Evolutionary conservation across 345 rosid genomes (phyloP).

Genomic region (Sonneratia alba): DNA sequence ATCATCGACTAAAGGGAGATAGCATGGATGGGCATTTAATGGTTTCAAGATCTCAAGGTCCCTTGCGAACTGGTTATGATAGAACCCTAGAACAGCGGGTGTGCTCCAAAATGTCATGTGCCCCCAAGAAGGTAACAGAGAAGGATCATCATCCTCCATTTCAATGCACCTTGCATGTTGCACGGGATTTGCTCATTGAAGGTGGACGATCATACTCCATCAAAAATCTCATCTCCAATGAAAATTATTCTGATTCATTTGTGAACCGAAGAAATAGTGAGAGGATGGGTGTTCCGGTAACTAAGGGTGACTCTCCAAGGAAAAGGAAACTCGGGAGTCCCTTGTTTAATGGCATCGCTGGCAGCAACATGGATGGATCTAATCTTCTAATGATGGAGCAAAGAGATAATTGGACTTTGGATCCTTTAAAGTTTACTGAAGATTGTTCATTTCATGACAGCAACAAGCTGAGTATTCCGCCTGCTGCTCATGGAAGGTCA

Average conservation of each 20-base stretch:
- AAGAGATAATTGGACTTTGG: constrained; percentile 14
- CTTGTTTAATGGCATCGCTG: neutral
- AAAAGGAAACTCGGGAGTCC: constrained; percentile 30
- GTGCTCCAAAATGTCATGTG: constrained; percentile 48
- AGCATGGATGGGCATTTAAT: constrained; percentile 19
- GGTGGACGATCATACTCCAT: constrained; percentile 29
- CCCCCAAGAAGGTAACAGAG: constrained; percentile 37
- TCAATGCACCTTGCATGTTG: constrained; percentile 33
- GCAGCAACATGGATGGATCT: neutral
- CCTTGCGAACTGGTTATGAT: constrained; percentile 32
- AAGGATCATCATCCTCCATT: constrained; percentile 27
- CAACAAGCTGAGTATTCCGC: constrained; percentile 1
- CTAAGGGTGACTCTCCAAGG: constrained; percentile 15
- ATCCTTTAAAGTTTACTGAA: neutral
- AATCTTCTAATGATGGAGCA: neutral
- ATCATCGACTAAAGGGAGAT: constrained; percentile 27
- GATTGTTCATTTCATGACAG: constrained; percentile 18
- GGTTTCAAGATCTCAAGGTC: constrained; percentile 19
- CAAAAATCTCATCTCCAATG: constrained; percentile 19
- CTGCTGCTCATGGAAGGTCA: constrained; percentile 2
- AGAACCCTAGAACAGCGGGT: constrained; percentile 52
- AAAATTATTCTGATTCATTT: constrained; percentile 16
- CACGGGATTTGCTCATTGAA: constrained; percentile 37
- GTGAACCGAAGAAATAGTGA: constrained; percentile 21
- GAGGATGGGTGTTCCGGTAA: constrained; percentile 20